Percentiles rank a stretch among this genome's conserved stretches.
Conservation (phyloP, 78 protist species). For the Tieghemostelium lacteum region DNA sequence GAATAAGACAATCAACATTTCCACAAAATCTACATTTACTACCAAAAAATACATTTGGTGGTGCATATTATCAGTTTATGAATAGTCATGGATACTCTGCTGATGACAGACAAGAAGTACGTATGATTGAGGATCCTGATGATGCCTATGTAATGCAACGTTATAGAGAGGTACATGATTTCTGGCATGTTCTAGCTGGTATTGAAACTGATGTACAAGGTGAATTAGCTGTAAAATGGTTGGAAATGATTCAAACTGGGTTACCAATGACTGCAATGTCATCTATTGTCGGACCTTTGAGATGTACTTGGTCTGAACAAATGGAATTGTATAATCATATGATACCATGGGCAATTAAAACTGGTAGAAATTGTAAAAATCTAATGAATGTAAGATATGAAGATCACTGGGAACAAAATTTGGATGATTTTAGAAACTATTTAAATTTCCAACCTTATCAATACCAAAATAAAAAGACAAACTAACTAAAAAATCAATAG, state of each 20-base stretch:
- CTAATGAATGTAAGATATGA: constrained; percentile 61
- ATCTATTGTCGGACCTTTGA: constrained; percentile 56
- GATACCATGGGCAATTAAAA: constrained; percentile 76
- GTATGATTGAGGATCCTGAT: constrained; percentile 86
- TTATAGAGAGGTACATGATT: constrained; percentile 86
- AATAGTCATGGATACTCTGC: constrained; percentile 47
- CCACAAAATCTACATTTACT: constrained; percentile 29
- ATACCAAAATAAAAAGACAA: constrained; percentile 1
- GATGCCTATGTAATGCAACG: constrained; percentile 89
- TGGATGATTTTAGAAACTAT: constrained; percentile 29
- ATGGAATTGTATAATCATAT: constrained; percentile 10
- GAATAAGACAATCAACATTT: constrained; percentile 22
- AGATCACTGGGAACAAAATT: constrained; percentile 33
- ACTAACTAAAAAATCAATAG: no score
- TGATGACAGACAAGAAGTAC: constrained; percentile 80
- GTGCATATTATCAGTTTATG: constrained; percentile 72
- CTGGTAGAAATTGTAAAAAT: constrained; percentile 7
- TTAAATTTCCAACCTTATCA: constrained; percentile 48
- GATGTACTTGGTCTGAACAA: constrained; percentile 15
- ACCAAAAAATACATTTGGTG: constrained; percentile 81
- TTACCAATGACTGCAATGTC: constrained; percentile 50
- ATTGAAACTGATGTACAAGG: constrained; percentile 74
- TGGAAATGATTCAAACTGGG: constrained; percentile 83
- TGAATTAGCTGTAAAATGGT: constrained; percentile 86
- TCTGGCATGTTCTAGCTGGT: constrained; percentile 86